Evolutionary conservation across 2,329 filamentous ascomycete genomes (phyloP), one percentile per base, ranked within the genome.

Genomic region (Triangularia setosa): DNA sequence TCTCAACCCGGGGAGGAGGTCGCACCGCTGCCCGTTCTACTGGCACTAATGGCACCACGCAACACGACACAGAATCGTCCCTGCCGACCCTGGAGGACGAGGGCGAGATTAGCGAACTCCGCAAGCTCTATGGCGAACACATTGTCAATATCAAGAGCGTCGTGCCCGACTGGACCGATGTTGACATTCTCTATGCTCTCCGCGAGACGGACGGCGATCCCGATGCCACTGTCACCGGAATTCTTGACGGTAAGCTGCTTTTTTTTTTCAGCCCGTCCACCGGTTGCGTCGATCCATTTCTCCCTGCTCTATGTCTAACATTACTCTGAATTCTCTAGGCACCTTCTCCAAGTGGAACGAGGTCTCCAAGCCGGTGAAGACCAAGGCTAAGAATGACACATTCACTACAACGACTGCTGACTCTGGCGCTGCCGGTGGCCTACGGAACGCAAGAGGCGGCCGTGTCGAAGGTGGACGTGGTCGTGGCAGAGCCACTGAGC

Each of bases 91-190:
- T 90, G 69, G 84, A 88, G 71, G 93, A 98, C 74, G 90, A 96
- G 77, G 91, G 92, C 77, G 93, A 97, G 79, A 85, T 98, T 70
- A 91, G 90, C 75, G 88, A 96, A 79, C 87, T 98, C 76, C 96
- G 96, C 86, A 93, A 92, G 83, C 88, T 91, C 77, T 95, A 96
- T 76, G 86, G 90, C 73, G 81, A 82, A 74, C 91, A 94, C 80
- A 86, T 97, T 72, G 83, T 83, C 67, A 87, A 89, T 73, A 88
- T 99, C 76, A 93, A 92, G 81, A 93, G 97, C 78, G 89, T 98
- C 81, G 97, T 97, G 81, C 88, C 92, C 65, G 90, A 93, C 78
- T 98, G 94, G 95, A 94, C 93, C 72, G 92, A 97, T 74, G 92
- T 93, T 77, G 94, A 98, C 77, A 87, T 98, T 69, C 87, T 98